phyloP scores from a whole-genome alignment of 441 rosid species.

The California macrophylla region DNA sequence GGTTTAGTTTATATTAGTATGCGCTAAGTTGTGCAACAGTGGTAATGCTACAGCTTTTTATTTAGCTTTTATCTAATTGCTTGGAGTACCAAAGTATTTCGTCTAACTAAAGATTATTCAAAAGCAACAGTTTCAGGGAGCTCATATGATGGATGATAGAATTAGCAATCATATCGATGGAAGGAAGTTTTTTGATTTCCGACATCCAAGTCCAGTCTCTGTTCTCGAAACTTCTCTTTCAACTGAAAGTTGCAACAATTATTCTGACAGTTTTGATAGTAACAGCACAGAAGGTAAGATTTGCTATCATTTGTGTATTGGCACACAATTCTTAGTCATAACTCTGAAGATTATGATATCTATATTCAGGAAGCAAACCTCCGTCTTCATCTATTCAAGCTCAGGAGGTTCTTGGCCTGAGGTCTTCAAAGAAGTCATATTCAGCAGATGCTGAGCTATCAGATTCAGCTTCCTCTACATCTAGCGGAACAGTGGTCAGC shows the following conservation, averaged over 20 bases:
- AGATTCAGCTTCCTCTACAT: slow-evolving; percentile 63
- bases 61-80: neutral
- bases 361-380: slow-evolving; percentile 42
- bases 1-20: no score
- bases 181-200: slow-evolving; percentile 24
- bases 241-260: slow-evolving; percentile 54
- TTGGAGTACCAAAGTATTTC: neutral
- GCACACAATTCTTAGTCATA: no score
- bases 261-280: slow-evolving; percentile 51
- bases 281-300: slow-evolving; percentile 37
- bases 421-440: slow-evolving; percentile 30
- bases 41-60: no score
- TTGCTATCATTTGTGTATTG: neutral
- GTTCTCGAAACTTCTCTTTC: slow-evolving; percentile 51
- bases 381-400: slow-evolving; percentile 37
- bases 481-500: slow-evolving; percentile 26
- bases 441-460: slow-evolving; percentile 42
- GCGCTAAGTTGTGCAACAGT: no score
- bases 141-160: slow-evolving; percentile 39
- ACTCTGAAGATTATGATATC: neutral
- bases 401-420: slow-evolving; percentile 32
- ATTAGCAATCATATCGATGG: slow-evolving; percentile 29
- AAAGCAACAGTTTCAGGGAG: slow-evolving; percentile 31
- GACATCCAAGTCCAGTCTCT: slow-evolving; percentile 65
- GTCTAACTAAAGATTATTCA: neutral